Evolutionary conservation across 495 filamentous ascomycete species (phyloP).

Genomic region (Tuber magnatum): DNA sequence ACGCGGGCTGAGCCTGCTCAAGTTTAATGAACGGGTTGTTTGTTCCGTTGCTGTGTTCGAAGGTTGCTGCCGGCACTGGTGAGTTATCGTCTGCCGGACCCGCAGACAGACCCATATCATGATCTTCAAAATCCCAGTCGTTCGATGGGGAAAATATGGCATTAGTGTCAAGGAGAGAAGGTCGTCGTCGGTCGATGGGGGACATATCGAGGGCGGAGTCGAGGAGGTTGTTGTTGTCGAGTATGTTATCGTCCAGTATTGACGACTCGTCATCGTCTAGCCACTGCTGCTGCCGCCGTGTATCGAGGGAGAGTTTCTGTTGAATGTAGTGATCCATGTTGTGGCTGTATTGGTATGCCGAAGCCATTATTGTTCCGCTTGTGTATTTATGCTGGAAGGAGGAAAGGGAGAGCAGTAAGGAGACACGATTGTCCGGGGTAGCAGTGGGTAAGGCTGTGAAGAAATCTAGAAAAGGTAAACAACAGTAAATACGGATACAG

Average conservation of each 20-base stretch:
- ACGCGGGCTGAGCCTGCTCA: constrained; percentile 44
- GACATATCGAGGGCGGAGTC: constrained; percentile 65
- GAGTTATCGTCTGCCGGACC: constrained; percentile 45
- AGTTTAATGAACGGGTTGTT: constrained; percentile 49
- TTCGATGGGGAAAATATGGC: constrained; percentile 59
- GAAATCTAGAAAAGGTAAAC: constrained; percentile 28
- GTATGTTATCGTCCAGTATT: constrained; percentile 78
- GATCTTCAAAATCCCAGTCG: constrained; percentile 51
- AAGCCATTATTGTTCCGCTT: constrained; percentile 31
- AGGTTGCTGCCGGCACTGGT: constrained; percentile 40
- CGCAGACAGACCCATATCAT: constrained; percentile 48
- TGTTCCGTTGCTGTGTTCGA: constrained; percentile 44
- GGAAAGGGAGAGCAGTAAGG: not conserved
- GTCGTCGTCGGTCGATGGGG: constrained; percentile 57
- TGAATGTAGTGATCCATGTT: constrained; percentile 40
- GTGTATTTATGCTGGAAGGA: constrained; percentile 26
- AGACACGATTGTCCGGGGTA: not conserved
- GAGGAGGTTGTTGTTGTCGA: constrained; percentile 57
- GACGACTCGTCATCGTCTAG: constrained; percentile 74
- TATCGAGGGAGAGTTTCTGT: constrained; percentile 38
- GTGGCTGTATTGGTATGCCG: constrained; percentile 39
- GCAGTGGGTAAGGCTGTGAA: constrained; percentile 8
- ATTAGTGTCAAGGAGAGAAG: constrained; percentile 64
- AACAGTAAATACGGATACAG: constrained; percentile 32
- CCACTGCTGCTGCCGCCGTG: constrained; percentile 42